Evolutionary conservation across 257 asterid genomes (phyloP), one percentile per base, ranked within the genome.

Genomic region (Nicotiana undulata): DNA sequence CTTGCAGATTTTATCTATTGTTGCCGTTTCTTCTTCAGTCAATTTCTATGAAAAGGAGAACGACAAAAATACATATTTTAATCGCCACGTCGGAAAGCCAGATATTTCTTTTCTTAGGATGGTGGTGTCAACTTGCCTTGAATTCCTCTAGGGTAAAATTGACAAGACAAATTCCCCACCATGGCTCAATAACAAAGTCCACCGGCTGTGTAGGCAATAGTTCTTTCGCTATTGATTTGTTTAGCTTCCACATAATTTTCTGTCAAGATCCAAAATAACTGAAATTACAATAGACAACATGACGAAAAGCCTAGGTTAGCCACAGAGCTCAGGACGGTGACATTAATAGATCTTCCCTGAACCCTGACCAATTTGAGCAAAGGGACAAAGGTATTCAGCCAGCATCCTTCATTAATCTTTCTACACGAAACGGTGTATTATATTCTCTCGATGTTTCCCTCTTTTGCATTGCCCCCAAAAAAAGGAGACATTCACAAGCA

Each of bases 141-240:
- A 96, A 96, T 88, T 96, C 99, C 87, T 96, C 99, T 85, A 96
- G 86, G 64, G 99, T 96, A 83, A 94, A 96, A 87, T 96, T 96
- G 87, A 96, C 99, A 2, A 96, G 90, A 85, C 98, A 96, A 87
- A 94, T 95, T 86, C 98, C 99, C 99, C 99, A 96, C 99, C 99
- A 94, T 77, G 99, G 98, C 85, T 94, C 99, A 86, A 93, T 91
- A 70, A 82, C 82, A 56, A 96, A 91, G 84, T 94, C 99, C 86
- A 91, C 98, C 15, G 99, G 98, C 83, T 94, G 98, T 79, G 87
- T 59, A 34, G 99, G 98, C 90, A 96, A 88, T 82, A 90, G 90
- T 87, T 96, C 99, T 87, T 91, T 94, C 34, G 99, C 99, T 86
- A 94, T 94, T 77, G 98, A 94, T 89, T 96, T 96, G 89, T 96